Evolutionary conservation across 129 eudicot species (phyloP).

Genomic region (Tanacetum coccineum): DNA sequence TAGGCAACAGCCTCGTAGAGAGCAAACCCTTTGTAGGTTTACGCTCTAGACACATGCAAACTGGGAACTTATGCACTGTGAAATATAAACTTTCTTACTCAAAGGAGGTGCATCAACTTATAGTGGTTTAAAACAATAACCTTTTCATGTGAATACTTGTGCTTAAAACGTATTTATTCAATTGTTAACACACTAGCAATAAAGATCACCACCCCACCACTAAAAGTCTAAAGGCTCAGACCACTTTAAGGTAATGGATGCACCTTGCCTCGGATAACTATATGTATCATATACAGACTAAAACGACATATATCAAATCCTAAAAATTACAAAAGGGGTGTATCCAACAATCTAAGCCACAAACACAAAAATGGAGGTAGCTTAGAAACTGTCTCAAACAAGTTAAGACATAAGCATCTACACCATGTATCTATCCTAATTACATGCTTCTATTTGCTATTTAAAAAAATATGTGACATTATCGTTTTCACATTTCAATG

Average conservation of each 20-base stretch:
- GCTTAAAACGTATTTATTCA: neutral
- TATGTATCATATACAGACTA: neutral
- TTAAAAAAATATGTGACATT: neutral
- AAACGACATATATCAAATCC: neutral
- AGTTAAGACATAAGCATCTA: too few species aligned
- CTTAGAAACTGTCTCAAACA: too few species aligned
- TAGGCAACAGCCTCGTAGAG: neutral
- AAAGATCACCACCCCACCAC: too few species aligned
- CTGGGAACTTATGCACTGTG: neutral
- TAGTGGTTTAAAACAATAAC: neutral
- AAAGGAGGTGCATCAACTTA: neutral
- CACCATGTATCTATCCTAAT: too few species aligned
- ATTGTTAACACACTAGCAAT: neutral
- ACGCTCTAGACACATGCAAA: neutral
- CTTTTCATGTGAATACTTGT: neutral
- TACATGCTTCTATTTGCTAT: neutral
- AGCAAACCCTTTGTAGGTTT: neutral
- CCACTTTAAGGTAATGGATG: neutral
- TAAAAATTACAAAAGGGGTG: neutral
- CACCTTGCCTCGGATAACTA: conserved; percentile 7
- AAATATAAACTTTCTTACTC: conserved; percentile 1
- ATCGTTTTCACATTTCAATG: too few species aligned
- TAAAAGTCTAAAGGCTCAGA: neutral
- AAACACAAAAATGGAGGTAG: too few species aligned
- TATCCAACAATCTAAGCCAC: too few species aligned